Conservation (phyloP, 768 basidiomycete species). For the Inosperma sp. region DNA sequence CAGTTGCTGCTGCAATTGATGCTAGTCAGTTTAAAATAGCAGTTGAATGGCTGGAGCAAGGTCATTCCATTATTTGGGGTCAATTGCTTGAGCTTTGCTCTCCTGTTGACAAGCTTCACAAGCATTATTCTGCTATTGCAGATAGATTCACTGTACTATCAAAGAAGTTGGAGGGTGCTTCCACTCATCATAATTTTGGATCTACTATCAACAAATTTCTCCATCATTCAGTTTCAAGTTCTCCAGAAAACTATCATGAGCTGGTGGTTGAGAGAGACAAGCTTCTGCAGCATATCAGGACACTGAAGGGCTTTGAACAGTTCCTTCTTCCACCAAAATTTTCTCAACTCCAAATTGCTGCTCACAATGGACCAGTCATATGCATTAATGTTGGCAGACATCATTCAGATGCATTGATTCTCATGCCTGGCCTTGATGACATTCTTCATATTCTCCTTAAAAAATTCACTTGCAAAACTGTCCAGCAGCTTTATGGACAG, state of each 20-base stretch:
- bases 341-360: not conserved
- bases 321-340: not conserved
- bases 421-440: slow-evolving; percentile 15
- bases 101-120: slow-evolving; percentile 17
- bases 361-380: not conserved
- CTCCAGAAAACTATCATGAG: not conserved
- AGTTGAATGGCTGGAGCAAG: slow-evolving; percentile 33
- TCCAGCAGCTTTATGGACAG: not conserved
- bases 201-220: too few species aligned
- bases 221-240: not conserved
- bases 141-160: slow-evolving; percentile 2
- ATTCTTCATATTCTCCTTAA: slow-evolving; percentile 13
- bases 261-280: not conserved
- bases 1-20: slow-evolving; percentile 1
- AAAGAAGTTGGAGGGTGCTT: not conserved
- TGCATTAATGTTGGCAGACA: slow-evolving; percentile 14
- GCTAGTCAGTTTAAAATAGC: not conserved
- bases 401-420: slow-evolving; percentile 23
- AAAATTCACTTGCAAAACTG: slow-evolving; percentile 7
- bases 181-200: not conserved
- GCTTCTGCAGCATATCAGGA: not conserved
- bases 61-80: slow-evolving; percentile 26
- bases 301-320: not conserved
- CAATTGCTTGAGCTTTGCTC: slow-evolving; percentile 23
- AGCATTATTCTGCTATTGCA: slow-evolving; percentile 9